These are phyloP conservation scores for Zizania latifolia DNA, from an alignment of 176 grass and related monocot species.

Conservation along the genomic window DNA sequence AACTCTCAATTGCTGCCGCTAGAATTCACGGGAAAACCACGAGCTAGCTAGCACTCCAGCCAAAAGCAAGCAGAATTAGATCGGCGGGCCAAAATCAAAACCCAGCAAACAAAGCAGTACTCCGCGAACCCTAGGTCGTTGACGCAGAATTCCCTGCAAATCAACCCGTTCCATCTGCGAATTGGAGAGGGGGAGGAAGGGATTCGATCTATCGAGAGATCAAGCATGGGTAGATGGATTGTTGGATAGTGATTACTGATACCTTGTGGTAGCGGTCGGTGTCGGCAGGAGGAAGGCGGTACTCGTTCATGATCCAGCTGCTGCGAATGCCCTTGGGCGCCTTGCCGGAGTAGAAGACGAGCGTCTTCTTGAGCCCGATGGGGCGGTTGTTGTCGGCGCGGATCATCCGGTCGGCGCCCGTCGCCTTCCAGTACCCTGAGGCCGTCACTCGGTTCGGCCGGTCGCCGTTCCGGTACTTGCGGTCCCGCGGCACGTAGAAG, in stretches of 20 bases:
- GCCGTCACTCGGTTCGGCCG: constrained; percentile 86
- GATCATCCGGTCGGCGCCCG: constrained; percentile 84
- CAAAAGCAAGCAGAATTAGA: background rate
- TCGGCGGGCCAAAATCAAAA: background rate
- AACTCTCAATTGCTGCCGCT: background rate
- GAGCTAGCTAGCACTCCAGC: background rate
- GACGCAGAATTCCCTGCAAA: background rate
- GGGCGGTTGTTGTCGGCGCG: constrained; percentile 54
- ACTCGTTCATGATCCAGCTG: constrained; percentile 99
- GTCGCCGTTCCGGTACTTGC: constrained; percentile 97
- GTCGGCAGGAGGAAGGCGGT: constrained; percentile 60
- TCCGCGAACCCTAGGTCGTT: constrained; percentile 27
- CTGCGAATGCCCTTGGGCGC: constrained; percentile 83
- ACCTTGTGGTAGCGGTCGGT: constrained; percentile 78
- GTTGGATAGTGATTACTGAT: too few species aligned
- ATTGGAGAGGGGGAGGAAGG: background rate
- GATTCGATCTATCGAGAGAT: too few species aligned
- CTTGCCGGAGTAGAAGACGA: constrained; percentile 99
- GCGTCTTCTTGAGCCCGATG: constrained; percentile 93
- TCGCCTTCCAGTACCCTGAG: constrained; percentile 99
- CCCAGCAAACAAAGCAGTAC: background rate
- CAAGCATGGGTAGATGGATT: background rate
- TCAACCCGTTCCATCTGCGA: background rate
- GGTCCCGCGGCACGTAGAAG: constrained; percentile 92
- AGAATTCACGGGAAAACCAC: background rate